Conservation (phyloP, 768 basidiomycete species). For the Cystobasidium tubakii region DNA sequence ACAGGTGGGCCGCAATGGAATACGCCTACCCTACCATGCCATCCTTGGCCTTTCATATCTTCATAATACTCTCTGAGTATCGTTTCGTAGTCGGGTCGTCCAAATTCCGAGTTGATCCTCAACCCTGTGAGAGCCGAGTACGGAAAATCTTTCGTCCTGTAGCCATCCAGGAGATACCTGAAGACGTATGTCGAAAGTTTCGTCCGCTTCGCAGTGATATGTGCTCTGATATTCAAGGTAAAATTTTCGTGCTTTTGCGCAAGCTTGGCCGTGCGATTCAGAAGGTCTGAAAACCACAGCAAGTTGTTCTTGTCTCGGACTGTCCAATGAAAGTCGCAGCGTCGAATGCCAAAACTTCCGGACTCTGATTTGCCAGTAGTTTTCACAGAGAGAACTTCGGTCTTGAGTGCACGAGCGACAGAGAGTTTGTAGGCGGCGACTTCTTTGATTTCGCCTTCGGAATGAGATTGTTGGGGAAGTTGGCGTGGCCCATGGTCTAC, state of each 20-base stretch:
- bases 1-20: conserved; percentile 28
- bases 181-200: conserved; percentile 23
- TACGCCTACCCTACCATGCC: conserved; percentile 28
- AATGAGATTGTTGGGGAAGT: neutral
- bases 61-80: conserved; percentile 19
- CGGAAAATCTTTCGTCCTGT: conserved; percentile 21
- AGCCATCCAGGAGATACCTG: conserved; percentile 23
- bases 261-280: conserved; percentile 17
- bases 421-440: neutral
- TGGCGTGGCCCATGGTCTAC: neutral
- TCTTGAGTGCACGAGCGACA: neutral
- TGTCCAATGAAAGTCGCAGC: conserved; percentile 33
- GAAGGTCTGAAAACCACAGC: conserved; percentile 33
- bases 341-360: neutral
- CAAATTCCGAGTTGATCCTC: neutral
- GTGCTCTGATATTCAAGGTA: conserved; percentile 24
- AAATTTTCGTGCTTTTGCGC: neutral
- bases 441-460: neutral
- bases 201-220: conserved; percentile 21
- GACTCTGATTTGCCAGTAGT: neutral
- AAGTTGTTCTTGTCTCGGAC: conserved; percentile 23
- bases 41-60: conserved; percentile 28
- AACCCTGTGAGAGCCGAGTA: conserved; percentile 30
- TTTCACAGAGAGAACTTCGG: neutral
- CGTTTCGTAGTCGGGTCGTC: conserved; percentile 21